phyloP scores from a whole-genome alignment of 164 flowering plant species.

The Umbellularia californica region DNA sequence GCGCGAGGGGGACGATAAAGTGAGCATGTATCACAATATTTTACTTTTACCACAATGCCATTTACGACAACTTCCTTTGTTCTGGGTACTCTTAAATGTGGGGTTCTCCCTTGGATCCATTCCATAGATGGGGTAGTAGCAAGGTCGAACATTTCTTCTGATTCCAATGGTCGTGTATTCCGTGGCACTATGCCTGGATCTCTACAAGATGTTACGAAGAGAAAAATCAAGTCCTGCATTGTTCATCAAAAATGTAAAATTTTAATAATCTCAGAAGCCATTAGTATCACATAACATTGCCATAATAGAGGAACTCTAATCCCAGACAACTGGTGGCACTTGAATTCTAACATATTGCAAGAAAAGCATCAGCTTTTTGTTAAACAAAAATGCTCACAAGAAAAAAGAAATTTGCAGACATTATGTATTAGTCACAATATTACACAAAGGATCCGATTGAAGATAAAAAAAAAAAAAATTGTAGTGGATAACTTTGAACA shows the following conservation, averaged over 20 bases:
- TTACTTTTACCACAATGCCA: slow-evolving; percentile 68
- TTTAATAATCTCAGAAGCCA: background rate
- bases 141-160: slow-evolving; percentile 48
- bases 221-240: slow-evolving; percentile 73
- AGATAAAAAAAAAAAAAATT: too few species aligned
- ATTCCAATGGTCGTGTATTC: slow-evolving; percentile 63
- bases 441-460: too few species aligned
- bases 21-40: slow-evolving; percentile 85
- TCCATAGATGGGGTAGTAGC: slow-evolving; percentile 67
- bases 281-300: background rate
- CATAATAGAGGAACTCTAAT: background rate
- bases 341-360: too few species aligned
- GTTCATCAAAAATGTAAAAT: slow-evolving; percentile 3
- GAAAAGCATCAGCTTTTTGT: too few species aligned
- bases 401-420: too few species aligned
- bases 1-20: slow-evolving; percentile 85
- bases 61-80: slow-evolving; percentile 69
- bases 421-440: too few species aligned
- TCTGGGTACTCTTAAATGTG: slow-evolving; percentile 56
- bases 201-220: slow-evolving; percentile 76
- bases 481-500: too few species aligned
- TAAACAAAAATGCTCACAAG: too few species aligned
- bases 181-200: slow-evolving; percentile 95
- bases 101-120: slow-evolving; percentile 61
- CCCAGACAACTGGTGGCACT: background rate